Conservation (phyloP, 768 basidiomycete genomes). For the Dioszegia aurantiaca region DNA sequence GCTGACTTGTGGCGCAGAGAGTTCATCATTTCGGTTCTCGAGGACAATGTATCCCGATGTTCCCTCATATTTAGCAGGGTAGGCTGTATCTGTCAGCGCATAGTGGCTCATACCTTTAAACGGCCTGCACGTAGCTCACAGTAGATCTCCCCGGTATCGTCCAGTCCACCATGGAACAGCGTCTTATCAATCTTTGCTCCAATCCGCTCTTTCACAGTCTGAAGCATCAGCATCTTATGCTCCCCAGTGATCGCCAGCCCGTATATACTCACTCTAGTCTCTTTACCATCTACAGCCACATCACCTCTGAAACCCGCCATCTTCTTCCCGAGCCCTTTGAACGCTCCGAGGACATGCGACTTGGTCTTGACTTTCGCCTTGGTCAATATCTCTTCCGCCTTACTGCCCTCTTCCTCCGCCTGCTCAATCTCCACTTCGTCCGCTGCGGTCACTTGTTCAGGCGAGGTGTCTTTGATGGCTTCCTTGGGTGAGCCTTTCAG, state of each 20-base stretch:
- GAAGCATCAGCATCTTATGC: constrained; percentile 1
- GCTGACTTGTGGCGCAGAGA: constrained; percentile 32
- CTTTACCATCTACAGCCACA: constrained; percentile 52
- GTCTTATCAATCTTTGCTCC: constrained; percentile 51
- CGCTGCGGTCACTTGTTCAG: constrained; percentile 39
- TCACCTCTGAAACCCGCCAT: constrained; percentile 53
- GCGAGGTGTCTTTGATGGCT: constrained; percentile 47
- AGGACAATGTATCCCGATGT: constrained; percentile 52
- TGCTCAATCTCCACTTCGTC: constrained; percentile 44
- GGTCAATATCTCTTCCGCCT: constrained; percentile 37
- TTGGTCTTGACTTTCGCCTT: constrained; percentile 50
- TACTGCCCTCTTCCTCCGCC: constrained; percentile 48
- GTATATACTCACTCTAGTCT: constrained; percentile 50
- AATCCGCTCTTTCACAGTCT: constrained; percentile 36
- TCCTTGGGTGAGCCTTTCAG: constrained; percentile 49
- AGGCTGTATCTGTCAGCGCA: constrained; percentile 36
- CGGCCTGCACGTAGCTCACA: constrained; percentile 37
- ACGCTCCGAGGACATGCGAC: constrained; percentile 46
- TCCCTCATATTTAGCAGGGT: constrained; percentile 51
- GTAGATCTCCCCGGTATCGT: constrained; percentile 47
- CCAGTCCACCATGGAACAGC: constrained; percentile 46
- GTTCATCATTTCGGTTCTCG: constrained; percentile 30
- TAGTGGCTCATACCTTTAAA: neutral
- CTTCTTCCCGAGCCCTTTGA: constrained; percentile 51
- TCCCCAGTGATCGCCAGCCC: neutral